Evolutionary conservation across 352 stramenopile species (phyloP).

Genomic region (Peronospora farinosa): DNA sequence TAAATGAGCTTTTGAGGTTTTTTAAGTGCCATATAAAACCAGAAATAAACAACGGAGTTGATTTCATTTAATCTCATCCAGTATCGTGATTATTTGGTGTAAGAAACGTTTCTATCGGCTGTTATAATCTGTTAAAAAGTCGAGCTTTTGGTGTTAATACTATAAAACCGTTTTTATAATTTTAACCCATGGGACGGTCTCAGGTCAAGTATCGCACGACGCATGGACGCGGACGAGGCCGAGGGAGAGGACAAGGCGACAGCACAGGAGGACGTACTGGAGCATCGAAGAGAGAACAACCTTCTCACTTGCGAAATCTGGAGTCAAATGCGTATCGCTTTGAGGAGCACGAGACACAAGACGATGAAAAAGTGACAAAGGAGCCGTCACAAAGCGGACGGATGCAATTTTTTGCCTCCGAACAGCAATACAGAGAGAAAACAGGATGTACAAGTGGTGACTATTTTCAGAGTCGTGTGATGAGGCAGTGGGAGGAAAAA

Average conservation of each 20-base stretch:
- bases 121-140: too few species aligned
- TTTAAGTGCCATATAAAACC: constrained; percentile 6
- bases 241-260: constrained; percentile 23
- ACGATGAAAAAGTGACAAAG: constrained; percentile 18
- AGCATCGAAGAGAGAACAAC: constrained; percentile 12
- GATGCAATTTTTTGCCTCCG: constrained; percentile 58
- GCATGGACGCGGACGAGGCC: constrained; percentile 47
- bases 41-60: constrained; percentile 42
- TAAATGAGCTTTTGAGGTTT: constrained; percentile 42
- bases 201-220: constrained; percentile 61
- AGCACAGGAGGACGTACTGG: constrained; percentile 5
- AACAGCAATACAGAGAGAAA: constrained; percentile 45
- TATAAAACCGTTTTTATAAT: too few species aligned
- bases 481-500: constrained; percentile 67
- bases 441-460: constrained; percentile 27
- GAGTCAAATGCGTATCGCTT: constrained; percentile 73
- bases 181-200: constrained; percentile 43
- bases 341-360: constrained; percentile 28
- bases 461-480: constrained; percentile 54
- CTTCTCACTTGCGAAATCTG: constrained; percentile 33
- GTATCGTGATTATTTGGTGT: too few species aligned
- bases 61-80: constrained; percentile 28
- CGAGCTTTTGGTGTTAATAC: too few species aligned
- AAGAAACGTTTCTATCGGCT: too few species aligned
- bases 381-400: constrained; percentile 7